Base-by-base conservation (phyloP, 2,329 filamentous ascomycete species). In the Samsoniella hepiali region DNA sequence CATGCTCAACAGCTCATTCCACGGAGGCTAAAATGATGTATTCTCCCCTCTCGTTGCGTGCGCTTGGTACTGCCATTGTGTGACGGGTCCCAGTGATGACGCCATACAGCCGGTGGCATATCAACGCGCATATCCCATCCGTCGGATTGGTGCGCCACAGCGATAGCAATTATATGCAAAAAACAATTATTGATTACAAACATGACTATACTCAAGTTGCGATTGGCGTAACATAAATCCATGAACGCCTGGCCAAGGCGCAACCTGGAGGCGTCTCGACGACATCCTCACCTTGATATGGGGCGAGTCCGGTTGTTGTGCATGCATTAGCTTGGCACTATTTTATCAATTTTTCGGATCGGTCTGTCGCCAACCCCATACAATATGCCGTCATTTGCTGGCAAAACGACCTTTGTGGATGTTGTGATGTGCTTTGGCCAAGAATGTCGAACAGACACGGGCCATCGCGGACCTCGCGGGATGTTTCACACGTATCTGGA, bases 41-140 rank as follows among this genome's bases (percentile, higher is more conserved):
- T 31, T 49, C 32, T 29, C 29, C 4, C 44, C 22, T 22, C 10
- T 49, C 11, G 44, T 49, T 58, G 44, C 56, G 56, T 40, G 44
- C 34, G 31, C 17, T 54, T 59, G 65, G 50, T 38, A 63, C 58
- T 50, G 65, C 63, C 67, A 67, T 67, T 55, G 34, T 62, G 58
- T 44, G 57, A 51, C 58, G 45, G 27, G 45, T 32, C 45, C 29
- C 13, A 7, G 15, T 40, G 45, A 60, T 60, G 44, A 60, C 58
- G 58, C 58, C 58, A 60, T 60, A n/a, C 13, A 51, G 47, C 22
- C 10, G 8, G 27, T 27, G 9, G 15, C 27, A n/a, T 32, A 9
- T 42, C 9, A 17, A 51, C 15, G 27, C 45, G 8, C 45, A 51
- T 60, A 51, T 32, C 47, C 22, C 6, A 2, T 34, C 22, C 27